Conservation (phyloP, 2,329 filamentous ascomycete genomes). For the Sclerotinia trifoliorum region DNA sequence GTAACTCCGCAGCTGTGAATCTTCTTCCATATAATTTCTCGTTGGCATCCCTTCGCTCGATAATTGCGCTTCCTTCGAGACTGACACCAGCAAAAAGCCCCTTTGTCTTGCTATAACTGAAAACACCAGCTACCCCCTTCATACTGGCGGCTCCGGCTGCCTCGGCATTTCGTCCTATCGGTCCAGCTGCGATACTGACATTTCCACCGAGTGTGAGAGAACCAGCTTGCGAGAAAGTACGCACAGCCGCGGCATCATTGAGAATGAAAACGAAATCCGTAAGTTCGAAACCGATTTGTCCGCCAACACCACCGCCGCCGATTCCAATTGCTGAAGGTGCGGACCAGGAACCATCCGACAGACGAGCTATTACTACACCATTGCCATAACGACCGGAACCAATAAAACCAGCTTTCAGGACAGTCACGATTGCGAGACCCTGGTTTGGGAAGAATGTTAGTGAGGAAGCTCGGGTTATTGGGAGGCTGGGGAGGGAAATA, state of each 20-base stretch:
- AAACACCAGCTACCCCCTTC: constrained; percentile 85
- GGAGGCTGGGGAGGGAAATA: neutral
- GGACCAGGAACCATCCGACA: constrained; percentile 76
- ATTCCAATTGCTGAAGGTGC: constrained; percentile 80
- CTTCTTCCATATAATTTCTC: constrained; percentile 89
- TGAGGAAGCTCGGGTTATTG: neutral
- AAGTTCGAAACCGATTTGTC: constrained; percentile 83
- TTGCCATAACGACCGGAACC: constrained; percentile 79
- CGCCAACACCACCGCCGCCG: constrained; percentile 77
- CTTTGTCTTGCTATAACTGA: constrained; percentile 98
- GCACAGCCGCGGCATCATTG: constrained; percentile 85
- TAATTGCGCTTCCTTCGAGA: constrained; percentile 86
- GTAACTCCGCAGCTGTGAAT: constrained; percentile 76
- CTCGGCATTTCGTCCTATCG: constrained; percentile 91
- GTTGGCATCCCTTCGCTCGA: constrained; percentile 94
- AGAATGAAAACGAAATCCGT: constrained; percentile 98
- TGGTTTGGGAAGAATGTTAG: constrained; percentile 37
- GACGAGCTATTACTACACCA: constrained; percentile 76
- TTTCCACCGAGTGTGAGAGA: constrained; percentile 93
- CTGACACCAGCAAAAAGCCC: constrained; percentile 94
- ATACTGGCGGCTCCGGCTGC: constrained; percentile 91
- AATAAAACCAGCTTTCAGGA: constrained; percentile 84
- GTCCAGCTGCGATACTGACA: constrained; percentile 91
- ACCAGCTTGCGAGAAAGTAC: constrained; percentile 89
- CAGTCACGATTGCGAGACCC: constrained; percentile 81